Evolutionary conservation across 2,329 filamentous ascomycete species (phyloP).

Genomic region (Colletotrichum musae): DNA sequence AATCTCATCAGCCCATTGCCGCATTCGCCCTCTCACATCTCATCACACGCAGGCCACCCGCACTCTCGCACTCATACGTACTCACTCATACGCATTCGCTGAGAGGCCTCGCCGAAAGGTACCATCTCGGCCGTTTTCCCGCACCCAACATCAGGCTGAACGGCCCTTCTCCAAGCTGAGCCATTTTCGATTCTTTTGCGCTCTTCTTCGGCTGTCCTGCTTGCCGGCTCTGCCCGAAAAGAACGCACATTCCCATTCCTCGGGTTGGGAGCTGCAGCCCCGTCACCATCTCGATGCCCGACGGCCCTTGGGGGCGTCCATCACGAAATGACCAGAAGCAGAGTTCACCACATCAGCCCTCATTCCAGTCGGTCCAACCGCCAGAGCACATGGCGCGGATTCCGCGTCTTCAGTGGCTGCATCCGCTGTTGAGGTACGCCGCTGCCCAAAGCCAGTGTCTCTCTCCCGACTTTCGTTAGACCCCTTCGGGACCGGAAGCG

Average conservation of each 20-base stretch:
- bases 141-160: conserved; percentile 33
- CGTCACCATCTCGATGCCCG: conserved; percentile 17
- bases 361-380: neutral
- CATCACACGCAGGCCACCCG: no score
- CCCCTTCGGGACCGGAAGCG: neutral
- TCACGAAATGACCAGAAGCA: neutral
- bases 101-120: conserved; percentile 11
- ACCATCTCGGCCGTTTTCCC: conserved; percentile 1
- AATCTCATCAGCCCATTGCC: conserved; percentile 18
- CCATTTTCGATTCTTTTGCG: conserved; percentile 14
- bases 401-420: conserved; percentile 34
- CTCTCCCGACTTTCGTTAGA: neutral
- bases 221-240: conserved; percentile 21
- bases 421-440: neutral
- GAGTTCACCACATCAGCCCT: conserved; percentile 1
- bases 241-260: neutral
- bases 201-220: neutral
- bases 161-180: conserved; percentile 25
- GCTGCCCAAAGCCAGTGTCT: neutral
- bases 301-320: neutral
- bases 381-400: conserved; percentile 36
- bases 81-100: neutral
- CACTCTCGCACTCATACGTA: no score
- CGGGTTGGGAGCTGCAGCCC: neutral
- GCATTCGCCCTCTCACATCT: neutral